Conservation (phyloP, 768 basidiomycete genomes). For the Psilocybe tampanensis region DNA sequence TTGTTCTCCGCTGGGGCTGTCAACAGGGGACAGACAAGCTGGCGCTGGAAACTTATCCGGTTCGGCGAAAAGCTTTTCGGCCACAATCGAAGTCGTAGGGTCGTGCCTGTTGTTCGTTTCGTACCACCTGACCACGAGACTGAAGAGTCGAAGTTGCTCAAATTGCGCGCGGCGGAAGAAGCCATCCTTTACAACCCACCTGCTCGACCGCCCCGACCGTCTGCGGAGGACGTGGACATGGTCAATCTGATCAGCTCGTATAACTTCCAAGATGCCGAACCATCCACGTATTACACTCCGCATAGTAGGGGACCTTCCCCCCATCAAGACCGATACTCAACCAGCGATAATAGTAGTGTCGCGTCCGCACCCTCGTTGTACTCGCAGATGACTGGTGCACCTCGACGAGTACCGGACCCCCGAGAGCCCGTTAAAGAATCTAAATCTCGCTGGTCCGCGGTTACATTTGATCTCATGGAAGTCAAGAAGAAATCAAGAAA, state of each 20-base stretch:
- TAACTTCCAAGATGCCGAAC: slow-evolving; percentile 30
- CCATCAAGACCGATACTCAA: slow-evolving; percentile 27
- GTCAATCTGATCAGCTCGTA: slow-evolving; percentile 55
- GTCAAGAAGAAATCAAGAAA: slow-evolving; percentile 21
- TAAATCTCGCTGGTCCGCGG: slow-evolving; percentile 51
- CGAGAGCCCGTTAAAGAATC: slow-evolving; percentile 55
- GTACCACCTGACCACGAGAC: slow-evolving; percentile 48
- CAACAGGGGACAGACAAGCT: slow-evolving; percentile 53
- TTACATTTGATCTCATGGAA: slow-evolving; percentile 32
- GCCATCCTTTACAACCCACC: slow-evolving; percentile 23
- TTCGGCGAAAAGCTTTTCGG: slow-evolving; percentile 62
- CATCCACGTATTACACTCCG: slow-evolving; percentile 9
- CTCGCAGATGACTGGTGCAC: slow-evolving; percentile 67
- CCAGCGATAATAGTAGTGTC: slow-evolving; percentile 50
- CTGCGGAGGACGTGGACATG: slow-evolving; percentile 35
- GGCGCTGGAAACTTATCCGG: slow-evolving; percentile 57
- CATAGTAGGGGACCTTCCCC: slow-evolving; percentile 3
- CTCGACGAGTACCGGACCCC: slow-evolving; percentile 60
- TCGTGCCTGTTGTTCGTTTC: slow-evolving; percentile 26
- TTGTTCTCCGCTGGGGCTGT: slow-evolving; percentile 62
- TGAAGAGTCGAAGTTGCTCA: slow-evolving; percentile 50
- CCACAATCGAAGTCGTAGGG: slow-evolving; percentile 36
- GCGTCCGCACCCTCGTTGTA: slow-evolving; percentile 63
- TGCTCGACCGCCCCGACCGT: slow-evolving; percentile 10
- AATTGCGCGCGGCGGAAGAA: slow-evolving; percentile 40